Percentiles rank a stretch among this genome's conserved stretches.
phyloP scores from a whole-genome alignment of 2,329 filamentous ascomycete genomes.

The Trichoderma sp. region DNA sequence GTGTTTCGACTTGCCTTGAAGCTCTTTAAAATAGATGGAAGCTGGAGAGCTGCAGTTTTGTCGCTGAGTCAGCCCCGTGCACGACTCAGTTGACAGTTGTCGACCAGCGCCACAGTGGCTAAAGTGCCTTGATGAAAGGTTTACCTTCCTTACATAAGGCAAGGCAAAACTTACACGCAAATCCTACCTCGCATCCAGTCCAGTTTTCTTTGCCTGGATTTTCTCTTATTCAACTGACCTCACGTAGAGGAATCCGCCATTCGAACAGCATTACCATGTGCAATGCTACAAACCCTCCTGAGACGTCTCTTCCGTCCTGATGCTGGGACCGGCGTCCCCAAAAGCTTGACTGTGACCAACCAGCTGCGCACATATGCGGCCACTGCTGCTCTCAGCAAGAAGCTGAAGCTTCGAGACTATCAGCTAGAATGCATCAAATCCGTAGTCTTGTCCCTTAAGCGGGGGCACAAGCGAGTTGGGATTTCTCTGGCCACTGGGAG shows the following conservation, averaged over 20 bases:
- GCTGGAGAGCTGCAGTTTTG: not conserved
- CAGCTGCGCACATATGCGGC: conserved; percentile 33
- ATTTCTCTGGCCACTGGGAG: conserved; percentile 86
- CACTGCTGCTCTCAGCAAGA: conserved; percentile 31
- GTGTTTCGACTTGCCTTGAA: not conserved
- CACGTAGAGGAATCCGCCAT: not conserved
- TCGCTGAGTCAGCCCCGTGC: conserved; percentile 13
- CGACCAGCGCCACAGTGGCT: conserved; percentile 24
- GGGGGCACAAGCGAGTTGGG: conserved; percentile 77
- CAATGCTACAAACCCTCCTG: conserved; percentile 41
- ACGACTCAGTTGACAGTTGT: not conserved
- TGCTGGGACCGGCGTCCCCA: conserved; percentile 25
- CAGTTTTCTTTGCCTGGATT: conserved; percentile 3
- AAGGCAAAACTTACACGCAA: conserved; percentile 19
- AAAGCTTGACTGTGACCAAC: conserved; percentile 6
- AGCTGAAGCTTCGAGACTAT: conserved; percentile 73
- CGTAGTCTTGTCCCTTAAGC: conserved; percentile 67
- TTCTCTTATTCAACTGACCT: conserved; percentile 5
- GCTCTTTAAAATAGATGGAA: not conserved
- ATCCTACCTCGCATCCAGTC: not conserved
- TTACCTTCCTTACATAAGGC: not conserved
- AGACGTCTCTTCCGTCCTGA: conserved; percentile 36
- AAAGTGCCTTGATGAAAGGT: not conserved
- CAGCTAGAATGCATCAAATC: conserved; percentile 91
- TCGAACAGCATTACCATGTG: conserved; percentile 39